Evolutionary conservation across 2,329 filamentous ascomycete genomes (phyloP).

Genomic region (Aspergillus ruber): DNA sequence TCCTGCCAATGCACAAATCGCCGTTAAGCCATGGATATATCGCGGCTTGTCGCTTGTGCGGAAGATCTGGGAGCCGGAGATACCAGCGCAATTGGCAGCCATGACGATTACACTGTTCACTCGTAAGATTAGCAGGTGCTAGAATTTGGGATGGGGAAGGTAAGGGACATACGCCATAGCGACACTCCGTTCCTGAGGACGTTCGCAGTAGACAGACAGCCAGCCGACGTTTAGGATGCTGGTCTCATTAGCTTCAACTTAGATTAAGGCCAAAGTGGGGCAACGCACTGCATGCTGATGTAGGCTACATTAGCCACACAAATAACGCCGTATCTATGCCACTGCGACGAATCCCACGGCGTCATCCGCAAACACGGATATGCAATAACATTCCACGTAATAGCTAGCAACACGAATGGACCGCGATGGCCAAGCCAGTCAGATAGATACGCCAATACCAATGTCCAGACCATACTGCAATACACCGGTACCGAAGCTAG

Average conservation of each 20-base stretch:
- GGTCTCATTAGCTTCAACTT: constrained; percentile 3
- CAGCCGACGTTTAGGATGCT: constrained; percentile 52
- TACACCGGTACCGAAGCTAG: constrained; percentile 47
- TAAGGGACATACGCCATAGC: constrained; percentile 50
- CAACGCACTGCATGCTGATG: constrained; percentile 31
- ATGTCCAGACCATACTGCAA: constrained; percentile 21
- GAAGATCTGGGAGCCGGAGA: constrained; percentile 58
- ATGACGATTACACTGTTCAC: constrained; percentile 44
- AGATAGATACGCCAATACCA: constrained; percentile 17
- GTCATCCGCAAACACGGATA: constrained; percentile 29
- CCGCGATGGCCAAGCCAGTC: constrained; percentile 29
- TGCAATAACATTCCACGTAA: constrained; percentile 34
- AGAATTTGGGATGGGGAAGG: neutral
- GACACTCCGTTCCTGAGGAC: constrained; percentile 53
- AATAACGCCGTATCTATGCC: constrained; percentile 26
- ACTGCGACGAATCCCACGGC: constrained; percentile 15
- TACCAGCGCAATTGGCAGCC: constrained; percentile 56
- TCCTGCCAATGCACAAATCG: constrained; percentile 17
- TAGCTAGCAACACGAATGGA: constrained; percentile 28
- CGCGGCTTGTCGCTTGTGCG: constrained; percentile 23
- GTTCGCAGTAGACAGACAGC: constrained; percentile 50
- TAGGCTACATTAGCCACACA: constrained; percentile 24
- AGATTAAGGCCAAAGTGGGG: too few relatives aligned
- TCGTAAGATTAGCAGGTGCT: neutral
- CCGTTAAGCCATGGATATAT: constrained; percentile 22